Percentiles rank a stretch among this genome's conserved stretches.
Evolutionary conservation across 805 yeast species (phyloP).

Genomic region (Candida schatavii): DNA sequence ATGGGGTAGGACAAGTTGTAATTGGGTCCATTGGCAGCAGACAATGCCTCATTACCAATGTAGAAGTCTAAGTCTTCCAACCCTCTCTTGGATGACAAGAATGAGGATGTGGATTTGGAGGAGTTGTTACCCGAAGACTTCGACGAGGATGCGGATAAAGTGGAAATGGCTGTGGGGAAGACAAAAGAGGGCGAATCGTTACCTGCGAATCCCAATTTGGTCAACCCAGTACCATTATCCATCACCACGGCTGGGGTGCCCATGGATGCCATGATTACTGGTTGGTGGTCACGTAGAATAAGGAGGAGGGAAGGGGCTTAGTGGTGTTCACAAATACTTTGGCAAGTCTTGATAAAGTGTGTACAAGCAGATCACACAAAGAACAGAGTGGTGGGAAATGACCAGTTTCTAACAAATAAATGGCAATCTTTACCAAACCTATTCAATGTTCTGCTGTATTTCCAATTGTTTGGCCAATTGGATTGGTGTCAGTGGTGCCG

Average conservation of each 20-base stretch:
- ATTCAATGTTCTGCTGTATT: no score
- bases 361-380: no score
- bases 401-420: background rate
- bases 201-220: slow-evolving; percentile 97
- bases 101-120: slow-evolving; percentile 39
- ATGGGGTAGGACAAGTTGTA: slow-evolving; percentile 90
- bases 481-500: no score
- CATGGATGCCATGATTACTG: slow-evolving; percentile 55
- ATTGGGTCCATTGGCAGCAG: slow-evolving; percentile 86
- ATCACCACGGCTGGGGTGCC: slow-evolving; percentile 92
- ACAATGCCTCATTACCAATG: slow-evolving; percentile 93
- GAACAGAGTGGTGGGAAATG: background rate
- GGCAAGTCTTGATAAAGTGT: no score
- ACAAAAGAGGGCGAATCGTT: slow-evolving; percentile 97
- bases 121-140: slow-evolving; percentile 32
- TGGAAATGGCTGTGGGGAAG: slow-evolving; percentile 94
- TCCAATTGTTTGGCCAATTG: no score
- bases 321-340: background rate
- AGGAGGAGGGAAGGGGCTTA: no score
- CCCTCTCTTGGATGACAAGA: slow-evolving; percentile 70
- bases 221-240: slow-evolving; percentile 98
- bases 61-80: slow-evolving; percentile 92
- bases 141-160: slow-evolving; percentile 49
- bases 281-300: no score
- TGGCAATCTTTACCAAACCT: no score